Percentiles rank a stretch among this genome's conserved stretches.
phyloP scores from a whole-genome alignment of 441 rosid genomes.

The Arabidopsis hybrid region DNA sequence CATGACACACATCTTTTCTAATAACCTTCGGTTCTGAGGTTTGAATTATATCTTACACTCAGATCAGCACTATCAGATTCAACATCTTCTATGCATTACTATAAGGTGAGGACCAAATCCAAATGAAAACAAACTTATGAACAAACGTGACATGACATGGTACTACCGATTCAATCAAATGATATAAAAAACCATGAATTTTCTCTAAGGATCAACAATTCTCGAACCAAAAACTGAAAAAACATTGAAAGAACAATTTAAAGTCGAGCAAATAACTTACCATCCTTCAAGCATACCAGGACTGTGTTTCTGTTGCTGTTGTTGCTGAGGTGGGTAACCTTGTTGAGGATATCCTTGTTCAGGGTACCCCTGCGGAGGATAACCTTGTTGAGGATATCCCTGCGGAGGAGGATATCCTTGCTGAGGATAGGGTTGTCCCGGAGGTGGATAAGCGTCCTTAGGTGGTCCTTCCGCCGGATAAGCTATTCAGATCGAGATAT shows the following conservation, averaged over 20 bases:
- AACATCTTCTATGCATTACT: neutral
- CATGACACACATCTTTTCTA: no score
- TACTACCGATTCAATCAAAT: neutral
- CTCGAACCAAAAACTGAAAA: no score
- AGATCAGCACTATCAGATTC: neutral
- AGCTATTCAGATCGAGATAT: slow-evolving; percentile 14
- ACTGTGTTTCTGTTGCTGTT: slow-evolving; percentile 10
- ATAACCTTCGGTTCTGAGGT: no score
- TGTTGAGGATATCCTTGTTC: slow-evolving; percentile 26
- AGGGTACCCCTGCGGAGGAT: slow-evolving; percentile 30
- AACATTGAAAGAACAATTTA: no score
- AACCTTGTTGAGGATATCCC: slow-evolving; percentile 20
- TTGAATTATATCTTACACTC: neutral
- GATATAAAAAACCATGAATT: neutral
- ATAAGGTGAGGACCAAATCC: no score
- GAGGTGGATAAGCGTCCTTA: slow-evolving; percentile 27
- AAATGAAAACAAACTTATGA: neutral
- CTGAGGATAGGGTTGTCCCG: slow-evolving; percentile 19
- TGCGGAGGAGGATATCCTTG: slow-evolving; percentile 1
- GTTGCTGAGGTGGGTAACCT: slow-evolving; percentile 30
- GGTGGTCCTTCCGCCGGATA: slow-evolving; percentile 24
- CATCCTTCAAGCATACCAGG: slow-evolving; percentile 45
- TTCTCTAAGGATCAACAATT: no score
- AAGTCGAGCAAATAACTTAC: slow-evolving; percentile 19
- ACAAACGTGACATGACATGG: neutral